Base-by-base conservation (phyloP, 2,329 filamentous ascomycete species). In the Ascochyta rabiei region DNA sequence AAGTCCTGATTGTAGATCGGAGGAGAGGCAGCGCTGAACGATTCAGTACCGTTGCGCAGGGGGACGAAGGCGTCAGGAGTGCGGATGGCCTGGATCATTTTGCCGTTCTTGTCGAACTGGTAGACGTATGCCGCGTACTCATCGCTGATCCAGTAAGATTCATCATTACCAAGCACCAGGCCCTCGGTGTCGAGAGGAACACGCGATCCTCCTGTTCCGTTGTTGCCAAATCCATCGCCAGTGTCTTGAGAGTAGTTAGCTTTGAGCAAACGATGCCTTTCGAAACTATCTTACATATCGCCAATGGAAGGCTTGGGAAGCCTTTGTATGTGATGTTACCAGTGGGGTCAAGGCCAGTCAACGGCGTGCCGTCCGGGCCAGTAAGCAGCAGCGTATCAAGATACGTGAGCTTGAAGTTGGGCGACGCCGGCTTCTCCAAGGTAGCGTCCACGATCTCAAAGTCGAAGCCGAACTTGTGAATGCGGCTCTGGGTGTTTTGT, bases 111-210 rank as follows among this genome's bases (percentile, higher is more conserved):
- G 56, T 80, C 75, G 73, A 91, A 90, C 39, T 85, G 81, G 78
- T 89, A 91, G 19, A 90, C 76, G 63, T 86, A 90, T 0, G 86
- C 86, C 88, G 74, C 90, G 43, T 74, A 74, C 45, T 73, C 88
- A 66, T 91, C 88, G 33, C 69, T 72, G 34, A 90, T 77, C 86
- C 86, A 91, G 74, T 89, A 90, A 0, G 79, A 78, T 12, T 83
- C 85, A 49, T 88, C 82, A 0, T 75, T 61, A 43, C 81, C 81
- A 6, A 91, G 77, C 1, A 85, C 83, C 0, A 91, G 75, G 1
- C 88, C 88, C 75, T 91, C 89, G 0, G 83, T 75, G 65, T 91
- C 89, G 2, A 91, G 67, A 0, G 83, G 72, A 30, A 90, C 80
- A 12, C 84, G 79, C 53, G 78, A 80, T 1, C 85, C 86, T 6